A percentile compares a stretch with the other conserved stretches of the same genome.
phyloP scores from a whole-genome alignment of 192 early-diverging fungal species.

The Pecoramyces ruminantium region DNA sequence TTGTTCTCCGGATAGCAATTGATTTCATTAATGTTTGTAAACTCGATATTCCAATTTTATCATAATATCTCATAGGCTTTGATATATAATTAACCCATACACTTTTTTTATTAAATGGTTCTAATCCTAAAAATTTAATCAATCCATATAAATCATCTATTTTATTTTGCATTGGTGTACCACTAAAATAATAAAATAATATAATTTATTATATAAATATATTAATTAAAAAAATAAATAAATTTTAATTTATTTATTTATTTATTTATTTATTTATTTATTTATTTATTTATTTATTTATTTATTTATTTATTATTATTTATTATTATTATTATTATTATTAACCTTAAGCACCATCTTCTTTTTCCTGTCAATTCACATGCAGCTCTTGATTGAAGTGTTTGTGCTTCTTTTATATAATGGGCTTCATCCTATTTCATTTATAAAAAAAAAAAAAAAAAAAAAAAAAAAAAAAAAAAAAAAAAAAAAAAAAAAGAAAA shows the following conservation, averaged over 20 bases:
- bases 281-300: too few species aligned
- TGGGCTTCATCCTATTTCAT: constrained; percentile 89
- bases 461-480: not conserved
- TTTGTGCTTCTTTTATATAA: constrained; percentile 67
- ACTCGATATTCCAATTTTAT: constrained; percentile 11
- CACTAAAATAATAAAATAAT: too few species aligned
- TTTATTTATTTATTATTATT: too few species aligned
- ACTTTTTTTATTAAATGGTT: constrained; percentile 38
- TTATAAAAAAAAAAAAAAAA: not conserved
- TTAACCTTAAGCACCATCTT: constrained; percentile 78
- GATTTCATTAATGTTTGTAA: constrained; percentile 56
- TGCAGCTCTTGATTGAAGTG: constrained; percentile 54
- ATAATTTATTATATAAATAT: too few species aligned
- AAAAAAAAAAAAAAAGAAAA: too few species aligned
- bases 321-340: too few species aligned
- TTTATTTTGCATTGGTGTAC: constrained; percentile 77
- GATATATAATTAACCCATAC: constrained; percentile 27
- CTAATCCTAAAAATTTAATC: constrained; percentile 59
- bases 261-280: too few species aligned
- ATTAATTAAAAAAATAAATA: too few species aligned
- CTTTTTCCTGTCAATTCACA: constrained; percentile 42
- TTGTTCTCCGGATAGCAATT: constrained; percentile 72
- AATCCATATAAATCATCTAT: constrained; percentile 76
- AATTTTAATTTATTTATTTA: too few species aligned
- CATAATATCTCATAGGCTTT: constrained; percentile 10